Evolutionary conservation across 2,329 filamentous ascomycete genomes (phyloP).

Genomic region (Sphaerulina populicola): DNA sequence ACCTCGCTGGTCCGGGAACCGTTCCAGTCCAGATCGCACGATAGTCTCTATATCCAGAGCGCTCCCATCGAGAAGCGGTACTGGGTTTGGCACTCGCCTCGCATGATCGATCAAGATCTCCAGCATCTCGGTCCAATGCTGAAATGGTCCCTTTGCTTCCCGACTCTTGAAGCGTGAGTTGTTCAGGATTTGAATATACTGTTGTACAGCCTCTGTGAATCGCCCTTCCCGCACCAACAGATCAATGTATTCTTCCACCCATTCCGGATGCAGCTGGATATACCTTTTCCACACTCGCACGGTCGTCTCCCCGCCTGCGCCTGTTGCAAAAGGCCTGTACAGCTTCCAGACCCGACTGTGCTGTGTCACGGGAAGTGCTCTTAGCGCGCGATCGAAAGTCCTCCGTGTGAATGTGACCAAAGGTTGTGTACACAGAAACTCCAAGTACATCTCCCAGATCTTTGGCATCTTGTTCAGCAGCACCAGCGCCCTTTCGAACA

Average conservation of each 20-base stretch:
- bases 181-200: constrained; percentile 87
- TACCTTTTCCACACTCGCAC: constrained; percentile 92
- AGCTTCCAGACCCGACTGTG: constrained; percentile 92
- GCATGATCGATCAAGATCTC: constrained; percentile 88
- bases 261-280: constrained; percentile 93
- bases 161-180: constrained; percentile 86
- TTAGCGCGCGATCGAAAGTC: constrained; percentile 84
- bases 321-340: constrained; percentile 84
- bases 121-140: constrained; percentile 96
- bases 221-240: constrained; percentile 70
- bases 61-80: constrained; percentile 69
- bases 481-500: constrained; percentile 87
- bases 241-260: constrained; percentile 90
- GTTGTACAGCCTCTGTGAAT: constrained; percentile 83
- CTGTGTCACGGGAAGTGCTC: constrained; percentile 86
- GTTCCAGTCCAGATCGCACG: constrained; percentile 79
- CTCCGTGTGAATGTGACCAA: constrained; percentile 75
- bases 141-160: constrained; percentile 87
- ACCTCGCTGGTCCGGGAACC: constrained; percentile 87
- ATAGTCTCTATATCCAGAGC: constrained; percentile 89
- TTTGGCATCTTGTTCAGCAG: constrained; percentile 97
- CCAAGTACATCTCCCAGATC: constrained; percentile 97
- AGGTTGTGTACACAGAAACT: constrained; percentile 85
- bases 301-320: constrained; percentile 79
- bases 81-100: constrained; percentile 48